phyloP scores from a whole-genome alignment of 192 early-diverging fungal species.

The Coemansia sp. region DNA sequence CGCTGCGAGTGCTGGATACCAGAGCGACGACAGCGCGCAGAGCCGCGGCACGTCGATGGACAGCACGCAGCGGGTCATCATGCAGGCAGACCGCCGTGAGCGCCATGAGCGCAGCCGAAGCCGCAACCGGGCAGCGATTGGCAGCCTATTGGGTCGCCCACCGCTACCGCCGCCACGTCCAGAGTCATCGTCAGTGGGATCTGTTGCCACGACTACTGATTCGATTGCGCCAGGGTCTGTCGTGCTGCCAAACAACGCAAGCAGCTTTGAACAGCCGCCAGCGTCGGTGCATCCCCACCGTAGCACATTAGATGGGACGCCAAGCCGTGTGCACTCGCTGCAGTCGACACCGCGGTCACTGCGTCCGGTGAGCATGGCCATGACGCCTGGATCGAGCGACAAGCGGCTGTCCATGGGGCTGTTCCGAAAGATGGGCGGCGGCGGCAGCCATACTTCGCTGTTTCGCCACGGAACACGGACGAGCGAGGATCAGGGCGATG shows the following conservation, averaged over 20 bases:
- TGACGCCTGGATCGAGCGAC: constrained; percentile 13
- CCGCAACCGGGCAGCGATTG: constrained; percentile 21
- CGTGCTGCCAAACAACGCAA: not conserved
- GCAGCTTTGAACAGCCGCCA: constrained; percentile 2
- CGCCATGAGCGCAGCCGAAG: constrained; percentile 41
- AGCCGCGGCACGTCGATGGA: constrained; percentile 36
- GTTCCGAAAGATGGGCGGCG: constrained; percentile 24
- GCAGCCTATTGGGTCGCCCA: constrained; percentile 9
- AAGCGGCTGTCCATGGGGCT: constrained; percentile 50
- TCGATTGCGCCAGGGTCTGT: not conserved
- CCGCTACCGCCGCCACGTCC: constrained; percentile 6
- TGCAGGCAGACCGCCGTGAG: constrained; percentile 34
- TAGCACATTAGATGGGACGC: constrained; percentile 34
- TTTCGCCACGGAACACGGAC: constrained; percentile 31
- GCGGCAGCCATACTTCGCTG: constrained; percentile 33
- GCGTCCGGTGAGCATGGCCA: constrained; percentile 44
- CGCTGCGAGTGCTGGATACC: constrained; percentile 9
- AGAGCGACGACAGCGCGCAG: constrained; percentile 35
- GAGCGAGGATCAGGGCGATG: constrained; percentile 17
- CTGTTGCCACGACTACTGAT: constrained; percentile 6
- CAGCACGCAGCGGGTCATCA: constrained; percentile 30
- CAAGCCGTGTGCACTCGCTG: constrained; percentile 32
- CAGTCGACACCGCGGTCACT: constrained; percentile 33
- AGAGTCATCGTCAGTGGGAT: constrained; percentile 9
- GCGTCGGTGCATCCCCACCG: constrained; percentile 24